Evolutionary conservation across 257 asterid genomes (phyloP), one percentile per base, ranked within the genome.

Genomic region (Datura wrightii): DNA sequence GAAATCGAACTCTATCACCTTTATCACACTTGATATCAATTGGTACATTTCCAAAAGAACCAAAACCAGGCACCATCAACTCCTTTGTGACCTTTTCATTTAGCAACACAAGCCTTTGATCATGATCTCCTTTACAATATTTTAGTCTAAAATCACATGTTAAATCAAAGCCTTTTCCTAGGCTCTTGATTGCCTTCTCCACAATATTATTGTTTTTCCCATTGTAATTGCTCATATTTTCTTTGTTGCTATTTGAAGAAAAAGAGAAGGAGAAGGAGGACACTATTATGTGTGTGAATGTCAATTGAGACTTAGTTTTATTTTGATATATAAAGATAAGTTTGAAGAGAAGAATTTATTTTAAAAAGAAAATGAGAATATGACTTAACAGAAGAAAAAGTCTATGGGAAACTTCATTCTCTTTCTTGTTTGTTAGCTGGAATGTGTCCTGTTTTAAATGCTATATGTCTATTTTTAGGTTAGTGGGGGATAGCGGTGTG

Each of bases 111-210:
- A 96, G 90, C 46, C 96, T 87, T 0, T 83, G 78, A 10, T 91
- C 4, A 39, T 39, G 4, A 39, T 39, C 90, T 13, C 98, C 98
- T 72, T 96, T 96, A 93, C 98, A 93, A 88, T 88, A 96, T 37
- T 96, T 93, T 83, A 96, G 90, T 1, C 98, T 92, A 53, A 92
- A 94, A 91, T 96, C 98, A 4, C 93, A 89, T 1, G 97, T 83
- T 46, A 94, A 24, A 42, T 96, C 99, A 79, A 94, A 93, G 0
- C 99, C 99, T 89, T 93, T 95, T 24, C 99, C 99, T 0, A 96
- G 95, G 87, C 97, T 90, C 55, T 85, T 82, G 11, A 96, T 84
- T 59, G 98, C 94, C 89, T 80, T 93, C 69, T 89, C 84, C 59
- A 93, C 95, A 55, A 93, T 91, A 53, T 89, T 91, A 53, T 89